Evolutionary conservation across 345 rosid species (phyloP), one percentile per base, ranked within the genome.

Genomic region (Cardamine resedifolia): DNA sequence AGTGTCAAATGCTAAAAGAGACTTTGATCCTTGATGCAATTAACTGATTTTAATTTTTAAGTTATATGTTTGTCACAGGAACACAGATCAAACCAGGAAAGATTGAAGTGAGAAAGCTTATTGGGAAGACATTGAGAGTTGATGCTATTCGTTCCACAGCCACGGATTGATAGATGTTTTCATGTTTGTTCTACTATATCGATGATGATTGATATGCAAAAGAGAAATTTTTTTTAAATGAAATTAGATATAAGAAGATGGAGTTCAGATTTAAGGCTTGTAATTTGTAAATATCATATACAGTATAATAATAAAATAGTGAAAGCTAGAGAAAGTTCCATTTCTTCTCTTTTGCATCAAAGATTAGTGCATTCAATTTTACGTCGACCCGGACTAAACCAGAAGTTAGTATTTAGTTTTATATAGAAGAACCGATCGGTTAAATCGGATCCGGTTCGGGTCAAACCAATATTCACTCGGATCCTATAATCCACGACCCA

Each of bases 11-110:
- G 4, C 65, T 49, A 50, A 20, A 10, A 19, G 6, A 36, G 48
- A 7, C n/a, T 34, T 20, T 48, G 14, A 33, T 19, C 16, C 3
- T 5, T 5, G 8, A 21, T 19, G 45, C 26, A 44, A 34, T 41
- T 9, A 0, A 24, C 23, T 41, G 66, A 61, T 8, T 59, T n/a
- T n/a, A n/a, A n/a, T n/a, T n/a, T n/a, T n/a, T 2, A 41, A 26
- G 23, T 41, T 10, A 0, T 24, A 5, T 61, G 19, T 43, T 9
- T 61, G 23, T n/a, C 3, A 21, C 8, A 74, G 73, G 78, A 67
- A 51, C 78, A 74, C 68, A 74, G 78, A 67, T 74, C 73, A 66
- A 30, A 31, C 58, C 77, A 74, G 53, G 66, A 24, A 43, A 24
- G 51, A 61, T 34, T 2, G 30, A 24, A 58, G 14, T 10, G n/a